Base-by-base conservation (phyloP, 169 alveolate genomes). In the Plasmodium gaboni region DNA sequence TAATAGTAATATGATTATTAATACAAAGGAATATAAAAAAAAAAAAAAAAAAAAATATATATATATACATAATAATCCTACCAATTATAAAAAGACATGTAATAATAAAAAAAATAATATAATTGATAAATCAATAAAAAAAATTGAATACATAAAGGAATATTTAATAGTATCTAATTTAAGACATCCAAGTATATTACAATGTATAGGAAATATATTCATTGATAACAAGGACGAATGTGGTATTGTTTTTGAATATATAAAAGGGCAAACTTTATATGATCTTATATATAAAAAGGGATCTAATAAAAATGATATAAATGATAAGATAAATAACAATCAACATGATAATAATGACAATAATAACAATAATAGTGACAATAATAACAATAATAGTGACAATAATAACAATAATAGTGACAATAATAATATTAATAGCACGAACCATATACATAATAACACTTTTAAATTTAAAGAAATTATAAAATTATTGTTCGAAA, bases 121-220 rank as follows among this genome's bases (percentile, higher is more conserved):
- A 24, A 28, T 63, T n/a, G 69, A 64, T 50, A 63, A 57, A 24
- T 10, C 44, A 64, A 51, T 13, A 46, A 5, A 22, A 15, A 76
- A 68, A 76, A 76, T 55, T 28, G 64, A n/a, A 19, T 76, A 64
- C 24, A 28, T 76, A 55, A 61, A 50, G 17, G 89, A 76, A 55
- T 59, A 64, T 51, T 76, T 76, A 10, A 42, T 76, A 32, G 22
- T 76, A 1, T 76, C 89, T n/a, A 76, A 76, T 76, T 48, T 76
- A 44, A 76, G 89, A 26, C 89, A 76, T 59, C 78, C 89, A 15
- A 76, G 48, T 64, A 55, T 76, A 15, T 48, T 76, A 28, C 50
- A 76, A 64, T 76, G 67, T 19, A 38, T 76, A 64, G 89, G 89
- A 15, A 76, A 42, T 38, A 68, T 76, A 7, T 48, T 46, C 8